Conservation (phyloP, 768 basidiomycete species). For the Lentinula raphanica region DNA sequence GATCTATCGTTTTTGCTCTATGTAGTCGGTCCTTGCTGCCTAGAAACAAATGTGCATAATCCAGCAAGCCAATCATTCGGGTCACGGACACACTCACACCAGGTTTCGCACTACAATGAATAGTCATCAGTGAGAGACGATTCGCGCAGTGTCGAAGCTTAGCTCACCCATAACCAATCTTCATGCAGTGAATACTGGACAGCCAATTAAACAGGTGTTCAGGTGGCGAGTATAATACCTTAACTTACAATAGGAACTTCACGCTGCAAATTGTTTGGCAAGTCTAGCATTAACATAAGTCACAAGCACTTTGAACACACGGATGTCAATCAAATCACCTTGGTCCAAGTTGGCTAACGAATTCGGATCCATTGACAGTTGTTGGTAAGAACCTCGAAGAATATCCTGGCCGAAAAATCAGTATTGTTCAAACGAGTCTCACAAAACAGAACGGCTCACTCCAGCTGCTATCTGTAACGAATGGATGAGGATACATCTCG, state of each 20-base stretch:
- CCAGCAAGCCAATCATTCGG: not conserved
- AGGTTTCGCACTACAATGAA: constrained; percentile 80
- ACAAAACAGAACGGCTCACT: constrained; percentile 25
- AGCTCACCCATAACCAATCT: constrained; percentile 90
- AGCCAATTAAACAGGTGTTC: not conserved
- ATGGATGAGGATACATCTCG: not conserved
- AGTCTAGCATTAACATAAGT: constrained; percentile 44
- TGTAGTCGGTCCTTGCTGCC: constrained; percentile 80
- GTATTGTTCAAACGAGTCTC: not conserved
- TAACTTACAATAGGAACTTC: constrained; percentile 86
- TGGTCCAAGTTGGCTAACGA: constrained; percentile 95
- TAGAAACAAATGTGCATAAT: constrained; percentile 20
- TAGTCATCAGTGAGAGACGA: not conserved
- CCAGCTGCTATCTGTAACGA: constrained; percentile 43
- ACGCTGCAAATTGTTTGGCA: constrained; percentile 91
- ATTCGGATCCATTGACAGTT: constrained; percentile 88
- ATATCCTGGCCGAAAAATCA: constrained; percentile 54
- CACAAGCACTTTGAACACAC: not conserved
- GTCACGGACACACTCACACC: constrained; percentile 64
- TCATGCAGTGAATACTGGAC: constrained; percentile 77
- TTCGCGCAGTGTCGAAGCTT: no score
- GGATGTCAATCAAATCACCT: constrained; percentile 39
- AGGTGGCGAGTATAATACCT: not conserved
- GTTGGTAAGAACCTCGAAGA: constrained; percentile 87
- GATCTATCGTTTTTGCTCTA: constrained; percentile 86